These are phyloP conservation scores for Phytophthora litchii DNA, from an alignment of 352 stramenopile species.

Conservation along the genomic window DNA sequence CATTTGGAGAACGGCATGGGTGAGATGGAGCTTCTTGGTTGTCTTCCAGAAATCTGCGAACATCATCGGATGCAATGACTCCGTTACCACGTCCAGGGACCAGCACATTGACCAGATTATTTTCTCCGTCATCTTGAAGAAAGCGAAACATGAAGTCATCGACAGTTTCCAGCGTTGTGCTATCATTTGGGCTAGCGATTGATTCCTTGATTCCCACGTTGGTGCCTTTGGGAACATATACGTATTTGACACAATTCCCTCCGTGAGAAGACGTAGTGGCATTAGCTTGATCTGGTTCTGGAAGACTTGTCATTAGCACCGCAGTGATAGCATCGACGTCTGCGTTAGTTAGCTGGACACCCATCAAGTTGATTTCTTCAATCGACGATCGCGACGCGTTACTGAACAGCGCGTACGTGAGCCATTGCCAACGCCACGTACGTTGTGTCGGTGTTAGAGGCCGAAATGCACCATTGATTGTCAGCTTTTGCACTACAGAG, in stretches of 20 bases:
- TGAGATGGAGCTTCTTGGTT: background rate
- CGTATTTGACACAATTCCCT: conserved; percentile 10
- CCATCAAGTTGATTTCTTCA: conserved; percentile 30
- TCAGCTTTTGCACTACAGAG: conserved; percentile 18
- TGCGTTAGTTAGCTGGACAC: conserved; percentile 21
- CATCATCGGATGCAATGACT: conserved; percentile 15
- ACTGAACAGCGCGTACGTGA: conserved; percentile 34
- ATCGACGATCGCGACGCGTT: conserved; percentile 31
- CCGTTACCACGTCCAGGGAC: conserved; percentile 40
- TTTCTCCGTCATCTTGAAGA: conserved; percentile 27
- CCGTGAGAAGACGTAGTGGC: conserved; percentile 11
- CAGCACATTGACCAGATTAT: conserved; percentile 37
- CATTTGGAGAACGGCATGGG: background rate
- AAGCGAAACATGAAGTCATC: conserved; percentile 27
- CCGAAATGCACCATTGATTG: conserved; percentile 28
- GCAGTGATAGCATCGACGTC: conserved; percentile 27
- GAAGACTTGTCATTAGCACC: conserved; percentile 26
- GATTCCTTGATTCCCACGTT: conserved; percentile 24
- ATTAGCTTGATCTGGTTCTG: conserved; percentile 18
- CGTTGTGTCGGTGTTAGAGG: conserved; percentile 19
- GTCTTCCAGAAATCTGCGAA: conserved; percentile 1
- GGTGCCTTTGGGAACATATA: conserved; percentile 21
- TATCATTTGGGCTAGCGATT: conserved; percentile 14
- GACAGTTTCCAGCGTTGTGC: conserved; percentile 23
- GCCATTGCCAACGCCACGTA: conserved; percentile 37